Conservation (phyloP, 495 filamentous ascomycete species). For the Penicillium fimorum region DNA sequence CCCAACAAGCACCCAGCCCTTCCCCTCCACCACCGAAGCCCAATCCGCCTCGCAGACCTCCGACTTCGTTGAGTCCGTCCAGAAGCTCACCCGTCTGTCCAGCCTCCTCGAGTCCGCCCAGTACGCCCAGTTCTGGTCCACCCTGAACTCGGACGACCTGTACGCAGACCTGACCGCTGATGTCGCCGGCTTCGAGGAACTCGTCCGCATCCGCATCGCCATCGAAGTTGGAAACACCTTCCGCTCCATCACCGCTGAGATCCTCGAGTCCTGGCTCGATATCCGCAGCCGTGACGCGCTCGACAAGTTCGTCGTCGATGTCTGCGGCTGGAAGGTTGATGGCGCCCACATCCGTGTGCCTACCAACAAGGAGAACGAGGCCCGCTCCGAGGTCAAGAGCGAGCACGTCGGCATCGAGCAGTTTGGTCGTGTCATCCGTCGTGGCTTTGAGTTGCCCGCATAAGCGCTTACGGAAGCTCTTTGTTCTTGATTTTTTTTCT, state of each 20-base stretch:
- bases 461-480: slow-evolving; percentile 32
- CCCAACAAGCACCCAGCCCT: slow-evolving; percentile 67
- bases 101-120: slow-evolving; percentile 79
- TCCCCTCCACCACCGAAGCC: slow-evolving; percentile 52
- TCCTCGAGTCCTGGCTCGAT: slow-evolving; percentile 86
- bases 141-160: slow-evolving; percentile 88
- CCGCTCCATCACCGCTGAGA: slow-evolving; percentile 71
- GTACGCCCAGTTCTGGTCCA: slow-evolving; percentile 90
- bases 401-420: slow-evolving; percentile 77
- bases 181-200: slow-evolving; percentile 93
- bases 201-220: slow-evolving; percentile 89
- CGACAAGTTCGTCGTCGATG: slow-evolving; percentile 74
- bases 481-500: slow-evolving; percentile 4
- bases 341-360: slow-evolving; percentile 69
- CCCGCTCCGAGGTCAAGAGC: slow-evolving; percentile 89
- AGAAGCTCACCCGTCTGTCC: slow-evolving; percentile 82
- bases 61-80: slow-evolving; percentile 75
- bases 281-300: slow-evolving; percentile 67
- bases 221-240: slow-evolving; percentile 85
- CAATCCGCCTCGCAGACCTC: slow-evolving; percentile 63
- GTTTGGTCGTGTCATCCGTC: slow-evolving; percentile 84
- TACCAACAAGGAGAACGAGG: slow-evolving; percentile 97
- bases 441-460: slow-evolving; percentile 88
- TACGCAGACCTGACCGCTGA: slow-evolving; percentile 96
- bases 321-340: slow-evolving; percentile 84